Evolutionary conservation across 139 green algal genomes (phyloP).

Genomic region (Chlorella sorokiniana): DNA sequence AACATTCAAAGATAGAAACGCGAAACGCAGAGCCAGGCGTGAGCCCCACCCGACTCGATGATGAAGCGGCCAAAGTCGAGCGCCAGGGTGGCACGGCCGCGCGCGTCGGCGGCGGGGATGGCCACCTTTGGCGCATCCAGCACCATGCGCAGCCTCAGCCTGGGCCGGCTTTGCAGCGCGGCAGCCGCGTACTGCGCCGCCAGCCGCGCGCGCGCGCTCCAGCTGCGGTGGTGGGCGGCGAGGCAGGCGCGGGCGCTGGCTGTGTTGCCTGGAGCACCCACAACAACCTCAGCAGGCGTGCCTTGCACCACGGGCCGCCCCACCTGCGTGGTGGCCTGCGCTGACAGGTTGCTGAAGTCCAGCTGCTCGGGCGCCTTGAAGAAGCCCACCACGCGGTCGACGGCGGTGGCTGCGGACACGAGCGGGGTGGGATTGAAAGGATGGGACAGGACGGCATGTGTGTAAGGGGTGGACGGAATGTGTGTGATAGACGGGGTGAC

Average conservation of each 20-base stretch:
- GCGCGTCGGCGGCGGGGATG: slow-evolving; percentile 44
- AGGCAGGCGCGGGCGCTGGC: not conserved
- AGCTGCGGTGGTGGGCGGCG: slow-evolving; percentile 59
- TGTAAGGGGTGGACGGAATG: no score
- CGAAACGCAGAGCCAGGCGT: no score
- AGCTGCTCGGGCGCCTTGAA: slow-evolving; percentile 62
- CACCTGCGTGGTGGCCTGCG: slow-evolving; percentile 26
- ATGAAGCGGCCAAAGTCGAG: slow-evolving; percentile 79
- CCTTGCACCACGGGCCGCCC: not conserved
- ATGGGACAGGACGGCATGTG: no score
- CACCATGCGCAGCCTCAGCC: slow-evolving; percentile 64
- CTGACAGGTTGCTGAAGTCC: slow-evolving; percentile 5
- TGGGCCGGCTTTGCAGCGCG: slow-evolving; percentile 49
- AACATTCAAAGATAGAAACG: no score
- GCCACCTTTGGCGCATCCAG: slow-evolving; percentile 89
- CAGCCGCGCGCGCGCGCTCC: slow-evolving; percentile 58
- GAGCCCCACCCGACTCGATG: slow-evolving; percentile 42
- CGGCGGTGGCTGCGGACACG: slow-evolving; percentile 36
- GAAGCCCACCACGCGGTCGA: slow-evolving; percentile 73
- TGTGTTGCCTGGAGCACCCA: not conserved
- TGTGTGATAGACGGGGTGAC: no score
- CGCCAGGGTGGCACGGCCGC: slow-evolving; percentile 60
- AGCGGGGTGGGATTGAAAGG: not conserved
- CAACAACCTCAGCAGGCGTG: not conserved
- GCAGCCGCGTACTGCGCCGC: slow-evolving; percentile 60